Percentiles rank a stretch among this genome's conserved stretches.
These are phyloP conservation scores for Pseudoneurospora amorphoporcata DNA, from an alignment of 495 filamentous ascomycete species.

Conservation along the genomic window DNA sequence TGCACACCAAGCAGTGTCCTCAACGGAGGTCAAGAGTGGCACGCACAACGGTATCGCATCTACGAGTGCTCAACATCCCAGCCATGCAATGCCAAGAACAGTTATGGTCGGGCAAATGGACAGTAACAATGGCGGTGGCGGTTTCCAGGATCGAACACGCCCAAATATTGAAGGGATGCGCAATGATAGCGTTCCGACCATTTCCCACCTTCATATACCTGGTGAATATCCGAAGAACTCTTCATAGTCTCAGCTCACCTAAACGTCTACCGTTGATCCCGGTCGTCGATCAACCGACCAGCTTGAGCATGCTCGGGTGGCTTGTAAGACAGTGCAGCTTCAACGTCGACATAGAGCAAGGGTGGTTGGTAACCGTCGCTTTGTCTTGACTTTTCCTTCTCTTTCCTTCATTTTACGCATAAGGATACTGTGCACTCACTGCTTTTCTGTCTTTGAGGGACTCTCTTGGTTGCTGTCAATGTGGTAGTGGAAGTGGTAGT, in stretches of 20 bases:
- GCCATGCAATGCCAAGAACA: not conserved
- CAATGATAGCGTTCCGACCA: constrained; percentile 19
- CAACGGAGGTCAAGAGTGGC: not conserved
- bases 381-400: not conserved
- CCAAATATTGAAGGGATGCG: constrained; percentile 7
- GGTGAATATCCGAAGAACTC: constrained; percentile 44
- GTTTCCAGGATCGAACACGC: not conserved
- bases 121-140: not conserved
- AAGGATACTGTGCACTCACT: not conserved
- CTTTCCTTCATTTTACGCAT: not conserved
- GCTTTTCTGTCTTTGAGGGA: not conserved
- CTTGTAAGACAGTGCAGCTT: not conserved
- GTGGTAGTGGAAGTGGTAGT: not conserved
- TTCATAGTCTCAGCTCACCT: not conserved
- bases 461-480: not conserved
- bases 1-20: not conserved
- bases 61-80: not conserved
- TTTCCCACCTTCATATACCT: constrained; percentile 42
- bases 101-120: not conserved
- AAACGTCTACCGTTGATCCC: not conserved
- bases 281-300: not conserved
- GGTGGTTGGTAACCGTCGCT: not conserved
- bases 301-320: not conserved
- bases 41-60: not conserved
- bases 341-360: not conserved